A percentile compares a stretch with the other conserved stretches of the same genome.
These are phyloP conservation scores for Boletus chippewaensis DNA, from an alignment of 1,284 basidiomycete species.

Conservation along the genomic window DNA sequence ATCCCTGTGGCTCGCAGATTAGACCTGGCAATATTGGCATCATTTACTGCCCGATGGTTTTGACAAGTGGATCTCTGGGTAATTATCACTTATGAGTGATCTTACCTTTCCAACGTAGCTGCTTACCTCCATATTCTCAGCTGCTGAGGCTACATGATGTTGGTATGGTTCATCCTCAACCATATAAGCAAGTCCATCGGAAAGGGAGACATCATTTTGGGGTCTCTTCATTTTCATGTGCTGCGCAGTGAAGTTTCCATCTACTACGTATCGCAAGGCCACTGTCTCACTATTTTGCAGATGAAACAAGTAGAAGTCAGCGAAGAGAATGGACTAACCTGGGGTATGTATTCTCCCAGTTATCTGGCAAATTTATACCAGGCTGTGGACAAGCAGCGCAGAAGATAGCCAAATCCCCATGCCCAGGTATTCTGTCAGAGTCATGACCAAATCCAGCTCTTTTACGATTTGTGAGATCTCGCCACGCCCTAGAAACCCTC, in stretches of 20 bases:
- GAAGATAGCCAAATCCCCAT: constrained; percentile 5
- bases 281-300: background rate
- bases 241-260: background rate
- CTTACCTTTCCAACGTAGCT: too few species aligned
- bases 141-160: background rate
- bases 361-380: constrained; percentile 8
- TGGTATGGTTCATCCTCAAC: background rate
- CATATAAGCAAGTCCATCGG: background rate
- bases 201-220: background rate
- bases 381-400: constrained; percentile 15
- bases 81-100: too few species aligned
- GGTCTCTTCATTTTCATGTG: background rate
- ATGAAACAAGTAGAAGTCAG: background rate
- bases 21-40: background rate
- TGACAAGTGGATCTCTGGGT: background rate
- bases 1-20: background rate
- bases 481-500: constrained; percentile 5
- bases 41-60: background rate
- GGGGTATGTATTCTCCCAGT: background rate
- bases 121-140: background rate
- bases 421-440: constrained; percentile 16
- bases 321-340: background rate
- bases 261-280: background rate
- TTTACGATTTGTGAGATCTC: constrained; percentile 9
- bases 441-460: constrained; percentile 8